A percentile compares a stretch with the other conserved stretches of the same genome.
Evolutionary conservation across 1,139 yeast genomes (phyloP).

Genomic region (Komagataea norvegica): DNA sequence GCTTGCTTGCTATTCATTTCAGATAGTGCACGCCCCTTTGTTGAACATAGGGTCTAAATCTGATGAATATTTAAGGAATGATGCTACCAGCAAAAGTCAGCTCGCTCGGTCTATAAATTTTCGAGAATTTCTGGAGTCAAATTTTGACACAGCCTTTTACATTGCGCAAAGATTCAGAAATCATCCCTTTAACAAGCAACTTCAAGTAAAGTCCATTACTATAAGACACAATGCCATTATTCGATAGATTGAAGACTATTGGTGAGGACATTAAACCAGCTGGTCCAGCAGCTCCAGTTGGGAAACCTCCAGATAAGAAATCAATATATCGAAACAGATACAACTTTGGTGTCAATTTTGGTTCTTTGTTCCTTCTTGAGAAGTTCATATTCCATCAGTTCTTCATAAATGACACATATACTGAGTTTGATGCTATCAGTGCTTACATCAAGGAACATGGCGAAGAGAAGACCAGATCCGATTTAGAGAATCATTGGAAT

Average conservation of each 20-base stretch:
- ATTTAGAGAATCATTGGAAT: conserved; percentile 67
- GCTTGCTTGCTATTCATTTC: too few relatives aligned
- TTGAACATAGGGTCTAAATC: too few relatives aligned
- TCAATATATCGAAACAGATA: conserved; percentile 56
- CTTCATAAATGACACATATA: conserved; percentile 47
- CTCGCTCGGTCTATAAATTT: too few relatives aligned
- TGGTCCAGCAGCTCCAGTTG: conserved; percentile 29
- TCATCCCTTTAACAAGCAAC: too few relatives aligned
- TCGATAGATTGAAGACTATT: conserved; percentile 15
- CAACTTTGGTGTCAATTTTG: conserved; percentile 84
- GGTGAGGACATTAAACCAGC: conserved; percentile 19
- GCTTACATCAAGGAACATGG: conserved; percentile 47
- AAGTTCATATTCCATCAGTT: conserved; percentile 62
- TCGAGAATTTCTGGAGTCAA: too few relatives aligned
- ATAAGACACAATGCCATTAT: conserved; percentile 7
- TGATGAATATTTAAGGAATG: too few relatives aligned
- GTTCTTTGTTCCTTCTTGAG: conserved; percentile 79
- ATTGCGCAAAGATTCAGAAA: too few relatives aligned
- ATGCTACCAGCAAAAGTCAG: too few relatives aligned
- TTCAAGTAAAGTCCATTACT: too few relatives aligned
- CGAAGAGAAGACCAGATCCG: conserved; percentile 46
- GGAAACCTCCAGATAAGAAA: conserved; percentile 22
- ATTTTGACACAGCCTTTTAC: too few relatives aligned
- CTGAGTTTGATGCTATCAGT: conserved; percentile 74
- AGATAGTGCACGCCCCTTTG: too few relatives aligned